These are phyloP conservation scores for Carex sylvatica DNA, from an alignment of 202 grass and related monocot genomes.

Conservation along the genomic window DNA sequence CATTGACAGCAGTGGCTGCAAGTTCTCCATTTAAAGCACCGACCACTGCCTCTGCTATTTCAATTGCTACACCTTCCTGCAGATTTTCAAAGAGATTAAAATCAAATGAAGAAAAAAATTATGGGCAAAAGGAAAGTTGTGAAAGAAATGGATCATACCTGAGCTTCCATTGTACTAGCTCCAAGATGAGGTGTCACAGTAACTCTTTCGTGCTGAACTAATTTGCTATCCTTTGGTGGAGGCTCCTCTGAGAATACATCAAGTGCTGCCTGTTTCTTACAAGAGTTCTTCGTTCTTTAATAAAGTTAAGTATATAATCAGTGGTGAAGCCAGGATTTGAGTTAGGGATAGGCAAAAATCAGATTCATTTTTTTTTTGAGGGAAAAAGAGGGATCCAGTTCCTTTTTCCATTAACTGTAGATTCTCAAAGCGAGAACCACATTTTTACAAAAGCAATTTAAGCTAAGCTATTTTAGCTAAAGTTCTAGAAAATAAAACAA, in stretches of 20 bases:
- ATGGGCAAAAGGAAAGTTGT: not conserved
- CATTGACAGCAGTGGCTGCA: slow-evolving; percentile 81
- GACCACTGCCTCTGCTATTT: slow-evolving; percentile 75
- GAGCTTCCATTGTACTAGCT: slow-evolving; percentile 90
- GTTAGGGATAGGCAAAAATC: too few species aligned
- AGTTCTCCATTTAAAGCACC: slow-evolving; percentile 81
- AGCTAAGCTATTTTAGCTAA: too few species aligned
- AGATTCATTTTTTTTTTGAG: too few species aligned
- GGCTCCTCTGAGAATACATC: slow-evolving; percentile 90
- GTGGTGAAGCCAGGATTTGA: too few species aligned
- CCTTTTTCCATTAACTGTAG: too few species aligned
- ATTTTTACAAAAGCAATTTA: too few species aligned
- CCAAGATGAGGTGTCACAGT: slow-evolving; percentile 89
- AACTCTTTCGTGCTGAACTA: slow-evolving; percentile 79
- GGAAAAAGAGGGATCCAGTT: too few species aligned
- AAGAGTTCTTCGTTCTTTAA: not conserved
- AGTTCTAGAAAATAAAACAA: too few species aligned
- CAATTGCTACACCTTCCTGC: slow-evolving; percentile 86
- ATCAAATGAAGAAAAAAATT: slow-evolving; percentile 22
- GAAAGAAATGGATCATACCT: slow-evolving; percentile 49
- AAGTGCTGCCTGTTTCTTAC: slow-evolving; percentile 66
- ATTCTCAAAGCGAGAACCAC: too few species aligned
- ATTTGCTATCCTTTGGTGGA: slow-evolving; percentile 74
- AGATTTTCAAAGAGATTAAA: slow-evolving; percentile 29
- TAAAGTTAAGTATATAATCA: not conserved